Evolutionary conservation across 164 flowering plant genomes (phyloP), one percentile per base, ranked within the genome.

Genomic region (Protea cynaroides): DNA sequence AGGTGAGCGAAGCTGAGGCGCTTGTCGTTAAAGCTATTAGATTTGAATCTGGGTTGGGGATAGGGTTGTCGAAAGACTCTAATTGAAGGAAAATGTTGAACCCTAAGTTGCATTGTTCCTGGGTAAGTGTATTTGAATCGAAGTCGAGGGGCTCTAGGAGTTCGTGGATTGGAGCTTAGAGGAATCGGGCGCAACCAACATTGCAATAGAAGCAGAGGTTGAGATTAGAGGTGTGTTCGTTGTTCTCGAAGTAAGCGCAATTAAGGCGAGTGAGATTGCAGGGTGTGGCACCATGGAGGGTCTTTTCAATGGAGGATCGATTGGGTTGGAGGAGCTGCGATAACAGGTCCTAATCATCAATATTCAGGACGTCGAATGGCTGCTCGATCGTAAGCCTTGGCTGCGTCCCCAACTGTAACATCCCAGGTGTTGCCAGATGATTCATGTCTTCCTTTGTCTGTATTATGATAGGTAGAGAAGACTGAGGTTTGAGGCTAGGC

Each of bases 251-350:
- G 73, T 82, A 93, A 50, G 75, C 17, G 9, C 84, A 77, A 23
- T 82, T 77, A 0, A 90, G 75, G 25, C 65, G 59, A 25, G 88
- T 81, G 19, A 84, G 79, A 18, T 75, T 56, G 47, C 40, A 64
- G 19, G 79, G 80, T 25, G 56, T 72, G 25, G 83, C 74, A 17
- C 25, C 59, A 46, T 70, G 50, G 29, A 88, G 87, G 25, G 86
- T 88, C 10, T 84, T 79, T 10, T 70, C 59, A 17, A 93, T 82
- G 51, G 69, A 66, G 46, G 75, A 75, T 19, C 75, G 76, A 57
- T 77, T 74, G 0, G 98, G 98, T 0, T 76, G 83, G 56, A 92
- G 93, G 54, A 92, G 80, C 21, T 76, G 79, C 0, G 66, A 59
- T 25, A 83, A 56, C n/a, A 61, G 29, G 40, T 61, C 63, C 36